A percentile compares a stretch with the other conserved stretches of the same genome.
Evolutionary conservation across 805 yeast species (phyloP).

Genomic region (Cyberlindnera saturnus): DNA sequence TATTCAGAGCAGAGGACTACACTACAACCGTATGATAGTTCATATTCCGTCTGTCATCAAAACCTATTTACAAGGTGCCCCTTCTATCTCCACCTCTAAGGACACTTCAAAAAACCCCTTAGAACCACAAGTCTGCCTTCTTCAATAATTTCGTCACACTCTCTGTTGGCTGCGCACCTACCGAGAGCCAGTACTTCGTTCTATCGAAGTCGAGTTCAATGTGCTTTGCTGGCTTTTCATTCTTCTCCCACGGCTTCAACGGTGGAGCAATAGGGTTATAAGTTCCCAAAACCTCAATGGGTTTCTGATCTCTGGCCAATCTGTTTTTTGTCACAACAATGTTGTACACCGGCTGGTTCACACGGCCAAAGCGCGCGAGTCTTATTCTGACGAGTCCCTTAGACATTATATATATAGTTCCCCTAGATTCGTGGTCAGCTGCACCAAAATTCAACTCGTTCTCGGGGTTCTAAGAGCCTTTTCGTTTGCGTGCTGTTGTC

Average conservation of each 20-base stretch:
- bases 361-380: conserved; percentile 89
- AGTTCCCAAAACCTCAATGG: conserved; percentile 93
- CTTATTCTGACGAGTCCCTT: conserved; percentile 81
- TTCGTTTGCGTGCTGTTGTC: no score
- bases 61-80: not conserved
- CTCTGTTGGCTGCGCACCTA: conserved; percentile 92
- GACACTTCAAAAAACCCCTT: not conserved
- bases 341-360: conserved; percentile 81
- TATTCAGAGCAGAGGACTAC: no score
- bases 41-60: not conserved
- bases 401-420: conserved; percentile 27
- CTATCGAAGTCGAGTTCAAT: conserved; percentile 80
- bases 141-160: conserved; percentile 70
- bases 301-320: conserved; percentile 80
- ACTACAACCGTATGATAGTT: not conserved
- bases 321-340: conserved; percentile 78
- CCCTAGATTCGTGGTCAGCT: not conserved
- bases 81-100: not conserved
- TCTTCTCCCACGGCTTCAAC: conserved; percentile 53
- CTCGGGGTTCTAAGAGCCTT: not conserved
- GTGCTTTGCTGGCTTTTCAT: conserved; percentile 60
- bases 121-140: conserved; percentile 59
- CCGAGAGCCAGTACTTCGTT: conserved; percentile 94
- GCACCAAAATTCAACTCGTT: not conserved
- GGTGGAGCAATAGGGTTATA: conserved; percentile 81